Conservation (phyloP, 2,329 filamentous ascomycete species). For the Venturiaceae sp. region DNA sequence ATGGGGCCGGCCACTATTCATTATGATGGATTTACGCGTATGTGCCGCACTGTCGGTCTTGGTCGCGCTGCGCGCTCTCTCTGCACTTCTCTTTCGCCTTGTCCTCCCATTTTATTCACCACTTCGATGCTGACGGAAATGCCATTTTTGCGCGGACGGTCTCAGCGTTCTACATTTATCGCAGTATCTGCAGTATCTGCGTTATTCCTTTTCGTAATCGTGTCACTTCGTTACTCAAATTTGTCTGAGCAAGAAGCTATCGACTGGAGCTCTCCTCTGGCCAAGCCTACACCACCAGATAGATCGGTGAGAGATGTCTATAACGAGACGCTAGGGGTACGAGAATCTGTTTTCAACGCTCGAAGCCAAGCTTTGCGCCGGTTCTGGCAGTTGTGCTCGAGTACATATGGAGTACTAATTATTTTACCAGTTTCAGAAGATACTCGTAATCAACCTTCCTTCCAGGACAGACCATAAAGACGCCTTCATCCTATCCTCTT, state of each 20-base stretch:
- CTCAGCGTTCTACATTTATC: not conserved
- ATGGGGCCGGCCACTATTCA: no score
- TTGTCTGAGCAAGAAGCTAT: not conserved
- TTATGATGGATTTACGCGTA: no score
- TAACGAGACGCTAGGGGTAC: conserved; percentile 2
- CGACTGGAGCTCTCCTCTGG: not conserved
- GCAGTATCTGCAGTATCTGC: not conserved
- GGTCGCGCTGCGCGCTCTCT: no score
- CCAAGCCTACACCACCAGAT: not conserved
- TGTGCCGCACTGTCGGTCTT: no score
- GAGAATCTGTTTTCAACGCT: no score
- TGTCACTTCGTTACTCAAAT: not conserved
- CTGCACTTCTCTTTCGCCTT: not conserved
- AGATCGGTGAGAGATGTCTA: not conserved
- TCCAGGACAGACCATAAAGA: conserved; percentile 41
- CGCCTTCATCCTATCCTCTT: conserved; percentile 32
- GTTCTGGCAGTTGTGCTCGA: not conserved
- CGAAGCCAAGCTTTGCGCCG: not conserved
- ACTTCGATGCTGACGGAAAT: not conserved
- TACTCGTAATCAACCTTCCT: conserved; percentile 38
- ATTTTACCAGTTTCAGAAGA: conserved; percentile 29
- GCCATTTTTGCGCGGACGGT: not conserved
- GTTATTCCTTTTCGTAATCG: not conserved
- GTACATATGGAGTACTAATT: no score
- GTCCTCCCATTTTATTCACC: not conserved